These are phyloP conservation scores for Handroanthus guayacan DNA, from an alignment of 257 asterid genomes.

Conservation along the genomic window DNA sequence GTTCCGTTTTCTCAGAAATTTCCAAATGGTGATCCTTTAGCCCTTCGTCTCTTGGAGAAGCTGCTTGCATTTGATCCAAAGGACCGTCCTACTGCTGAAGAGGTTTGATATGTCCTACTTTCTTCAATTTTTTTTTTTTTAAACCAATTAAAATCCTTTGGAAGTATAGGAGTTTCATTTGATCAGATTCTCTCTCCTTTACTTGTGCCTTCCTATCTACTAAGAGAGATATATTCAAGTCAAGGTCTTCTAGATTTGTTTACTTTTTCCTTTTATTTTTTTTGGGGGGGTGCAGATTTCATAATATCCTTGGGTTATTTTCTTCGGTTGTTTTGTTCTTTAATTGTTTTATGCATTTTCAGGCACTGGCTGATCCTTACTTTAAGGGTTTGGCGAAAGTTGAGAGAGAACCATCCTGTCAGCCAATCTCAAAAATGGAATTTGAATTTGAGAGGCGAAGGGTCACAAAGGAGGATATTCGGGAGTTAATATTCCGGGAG, in stretches of 20 bases:
- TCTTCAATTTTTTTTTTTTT: neutral
- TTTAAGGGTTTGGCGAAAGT: conserved; percentile 77
- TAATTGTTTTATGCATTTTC: conserved; percentile 34
- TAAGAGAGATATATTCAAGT: conserved; percentile 19
- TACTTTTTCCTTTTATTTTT: neutral
- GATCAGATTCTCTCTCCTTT: neutral
- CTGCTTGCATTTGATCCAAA: conserved; percentile 93
- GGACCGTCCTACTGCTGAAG: conserved; percentile 90
- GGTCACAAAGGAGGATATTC: conserved; percentile 80
- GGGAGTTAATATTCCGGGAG: conserved; percentile 85
- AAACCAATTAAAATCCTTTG: neutral
- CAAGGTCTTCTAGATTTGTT: neutral
- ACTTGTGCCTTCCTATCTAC: neutral
- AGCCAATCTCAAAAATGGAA: conserved; percentile 81
- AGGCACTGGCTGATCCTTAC: conserved; percentile 90
- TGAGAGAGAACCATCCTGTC: conserved; percentile 86
- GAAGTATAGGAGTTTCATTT: conserved; percentile 7
- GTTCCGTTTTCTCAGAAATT: conserved; percentile 76
- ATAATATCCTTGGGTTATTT: conserved; percentile 10
- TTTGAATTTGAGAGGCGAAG: conserved; percentile 90
- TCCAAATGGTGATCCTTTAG: conserved; percentile 81
- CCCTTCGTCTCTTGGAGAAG: conserved; percentile 71
- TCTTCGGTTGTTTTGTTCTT: conserved; percentile 21
- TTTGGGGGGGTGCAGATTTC: neutral
- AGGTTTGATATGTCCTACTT: conserved; percentile 53